These are phyloP conservation scores for Hysterangium stoloniferum DNA, from an alignment of 768 basidiomycete species.

Conservation along the genomic window DNA sequence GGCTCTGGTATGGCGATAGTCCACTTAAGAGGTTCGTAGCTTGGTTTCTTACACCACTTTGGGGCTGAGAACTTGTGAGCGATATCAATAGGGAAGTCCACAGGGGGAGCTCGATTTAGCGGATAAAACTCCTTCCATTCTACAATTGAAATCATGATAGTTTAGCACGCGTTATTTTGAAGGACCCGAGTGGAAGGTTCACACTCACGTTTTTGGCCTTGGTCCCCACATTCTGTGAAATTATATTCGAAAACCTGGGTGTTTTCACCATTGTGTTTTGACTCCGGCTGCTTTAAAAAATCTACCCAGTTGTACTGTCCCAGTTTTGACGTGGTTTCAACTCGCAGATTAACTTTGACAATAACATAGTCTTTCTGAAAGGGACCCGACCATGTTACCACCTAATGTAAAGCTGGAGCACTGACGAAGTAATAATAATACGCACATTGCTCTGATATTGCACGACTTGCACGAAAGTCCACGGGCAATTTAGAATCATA, in stretches of 20 bases:
- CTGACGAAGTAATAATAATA: background rate
- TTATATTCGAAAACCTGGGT: background rate
- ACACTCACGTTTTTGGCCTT: background rate
- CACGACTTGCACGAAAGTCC: background rate
- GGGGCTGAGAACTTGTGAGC: background rate
- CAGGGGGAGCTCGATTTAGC: too few relatives aligned
- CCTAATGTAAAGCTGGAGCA: background rate
- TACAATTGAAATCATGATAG: background rate
- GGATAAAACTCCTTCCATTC: background rate
- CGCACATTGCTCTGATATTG: background rate
- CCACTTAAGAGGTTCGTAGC: background rate
- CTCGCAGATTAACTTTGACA: background rate
- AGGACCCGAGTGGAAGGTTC: background rate
- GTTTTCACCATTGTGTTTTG: background rate
- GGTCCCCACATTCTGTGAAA: background rate
- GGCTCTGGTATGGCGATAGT: background rate
- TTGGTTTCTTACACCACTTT: background rate
- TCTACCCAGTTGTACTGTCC: background rate
- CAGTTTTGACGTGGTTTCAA: background rate
- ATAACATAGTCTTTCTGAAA: background rate
- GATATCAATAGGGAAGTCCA: background rate
- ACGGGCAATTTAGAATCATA: background rate
- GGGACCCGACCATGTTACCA: background rate
- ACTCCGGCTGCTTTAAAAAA: background rate
- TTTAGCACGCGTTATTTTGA: background rate